phyloP scores from a whole-genome alignment of 2,329 filamentous ascomycete species.

The Penicillium sp. region DNA sequence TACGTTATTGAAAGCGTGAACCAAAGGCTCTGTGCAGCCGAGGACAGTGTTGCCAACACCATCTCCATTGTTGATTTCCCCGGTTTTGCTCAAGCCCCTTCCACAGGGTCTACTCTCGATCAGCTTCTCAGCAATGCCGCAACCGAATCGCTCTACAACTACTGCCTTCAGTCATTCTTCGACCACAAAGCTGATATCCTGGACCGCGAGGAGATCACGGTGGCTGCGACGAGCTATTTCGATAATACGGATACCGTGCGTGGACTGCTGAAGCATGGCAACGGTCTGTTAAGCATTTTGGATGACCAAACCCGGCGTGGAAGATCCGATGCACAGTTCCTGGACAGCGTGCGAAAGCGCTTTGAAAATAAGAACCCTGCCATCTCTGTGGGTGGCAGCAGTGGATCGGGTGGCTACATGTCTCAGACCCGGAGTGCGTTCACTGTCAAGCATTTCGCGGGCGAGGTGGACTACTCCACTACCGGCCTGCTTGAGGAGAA shows the following conservation, averaged over 20 bases:
- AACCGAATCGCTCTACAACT: constrained; percentile 86
- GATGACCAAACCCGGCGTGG: constrained; percentile 93
- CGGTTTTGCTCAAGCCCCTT: constrained; percentile 80
- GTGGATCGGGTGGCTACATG: constrained; percentile 80
- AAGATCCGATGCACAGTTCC: constrained; percentile 81
- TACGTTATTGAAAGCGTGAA: constrained; percentile 94
- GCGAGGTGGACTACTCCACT: constrained; percentile 91
- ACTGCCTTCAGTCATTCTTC: constrained; percentile 93
- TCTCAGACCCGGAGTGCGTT: constrained; percentile 77
- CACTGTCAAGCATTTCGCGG: constrained; percentile 91
- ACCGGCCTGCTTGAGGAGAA: constrained; percentile 90
- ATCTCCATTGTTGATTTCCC: constrained; percentile 95
- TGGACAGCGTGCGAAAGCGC: constrained; percentile 86
- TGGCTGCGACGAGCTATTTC: constrained; percentile 92
- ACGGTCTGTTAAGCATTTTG: constrained; percentile 87
- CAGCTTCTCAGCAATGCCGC: constrained; percentile 94
- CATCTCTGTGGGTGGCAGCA: constrained; percentile 74
- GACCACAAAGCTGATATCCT: constrained; percentile 89
- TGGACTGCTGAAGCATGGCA: constrained; percentile 85
- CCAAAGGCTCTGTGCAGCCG: constrained; percentile 78
- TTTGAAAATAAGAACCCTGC: constrained; percentile 94
- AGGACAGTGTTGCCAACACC: constrained; percentile 88
- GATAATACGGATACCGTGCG: constrained; percentile 95
- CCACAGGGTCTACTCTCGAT: constrained; percentile 82
- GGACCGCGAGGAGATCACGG: constrained; percentile 87